Evolutionary conservation across 495 filamentous ascomycete genomes (phyloP).

Genomic region (Choiromyces venosus): DNA sequence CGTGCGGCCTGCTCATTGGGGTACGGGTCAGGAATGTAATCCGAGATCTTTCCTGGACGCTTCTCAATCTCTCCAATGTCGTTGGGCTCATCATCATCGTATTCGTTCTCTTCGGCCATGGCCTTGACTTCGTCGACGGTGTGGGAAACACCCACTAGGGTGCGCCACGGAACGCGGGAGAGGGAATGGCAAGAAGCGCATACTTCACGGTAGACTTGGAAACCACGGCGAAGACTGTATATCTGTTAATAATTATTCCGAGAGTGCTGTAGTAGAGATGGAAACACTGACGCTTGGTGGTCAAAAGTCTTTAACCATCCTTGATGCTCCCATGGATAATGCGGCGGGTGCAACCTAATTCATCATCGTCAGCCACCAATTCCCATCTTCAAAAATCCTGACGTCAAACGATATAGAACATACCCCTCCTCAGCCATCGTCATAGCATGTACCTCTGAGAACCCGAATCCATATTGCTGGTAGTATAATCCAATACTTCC

Average conservation of each 20-base stretch:
- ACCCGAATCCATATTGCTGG: slow-evolving; percentile 70
- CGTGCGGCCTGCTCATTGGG: slow-evolving; percentile 98
- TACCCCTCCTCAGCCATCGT: slow-evolving; percentile 97
- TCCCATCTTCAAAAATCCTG: slow-evolving; percentile 5
- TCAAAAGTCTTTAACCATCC: slow-evolving; percentile 93
- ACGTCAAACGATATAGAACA: slow-evolving; percentile 45
- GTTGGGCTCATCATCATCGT: slow-evolving; percentile 95
- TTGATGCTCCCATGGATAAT: slow-evolving; percentile 93
- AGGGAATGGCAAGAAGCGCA: slow-evolving; percentile 97
- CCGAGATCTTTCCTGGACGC: slow-evolving; percentile 94
- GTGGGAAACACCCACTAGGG: slow-evolving; percentile 82
- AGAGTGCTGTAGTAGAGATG: not conserved
- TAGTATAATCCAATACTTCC: slow-evolving; percentile 93
- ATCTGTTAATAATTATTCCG: slow-evolving; percentile 29
- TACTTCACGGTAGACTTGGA: slow-evolving; percentile 99
- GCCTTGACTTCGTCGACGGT: slow-evolving; percentile 97
- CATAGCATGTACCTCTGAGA: slow-evolving; percentile 72
- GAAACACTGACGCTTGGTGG: slow-evolving; percentile 73
- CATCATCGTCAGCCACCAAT: not conserved
- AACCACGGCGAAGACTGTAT: slow-evolving; percentile 88
- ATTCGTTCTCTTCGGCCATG: slow-evolving; percentile 95
- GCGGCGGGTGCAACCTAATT: slow-evolving; percentile 75
- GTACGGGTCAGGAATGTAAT: slow-evolving; percentile 93
- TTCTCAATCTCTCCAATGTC: slow-evolving; percentile 96
- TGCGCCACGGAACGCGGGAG: slow-evolving; percentile 84